A percentile compares a stretch with the other conserved stretches of the same genome.
Conservation (phyloP, 139 green algal genomes). For the Micractinium sp. region DNA sequence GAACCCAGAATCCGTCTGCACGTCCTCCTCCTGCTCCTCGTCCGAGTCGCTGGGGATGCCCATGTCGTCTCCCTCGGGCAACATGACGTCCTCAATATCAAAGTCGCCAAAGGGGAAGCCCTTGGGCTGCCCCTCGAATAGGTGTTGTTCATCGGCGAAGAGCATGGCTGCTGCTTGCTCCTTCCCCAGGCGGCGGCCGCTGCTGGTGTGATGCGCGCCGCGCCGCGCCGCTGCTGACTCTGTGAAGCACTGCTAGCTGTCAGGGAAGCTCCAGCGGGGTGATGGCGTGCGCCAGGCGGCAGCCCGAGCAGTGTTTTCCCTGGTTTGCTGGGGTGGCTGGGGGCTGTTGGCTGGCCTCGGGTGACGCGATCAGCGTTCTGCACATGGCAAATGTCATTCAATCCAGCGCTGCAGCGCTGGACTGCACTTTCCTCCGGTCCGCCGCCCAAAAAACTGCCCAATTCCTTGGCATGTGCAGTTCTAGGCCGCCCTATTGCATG, state of each 20-base stretch:
- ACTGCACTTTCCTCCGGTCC: too few relatives aligned
- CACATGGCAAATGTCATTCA: too few relatives aligned
- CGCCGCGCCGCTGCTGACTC: not conserved
- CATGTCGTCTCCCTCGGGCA: constrained; percentile 91
- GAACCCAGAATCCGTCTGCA: constrained; percentile 92
- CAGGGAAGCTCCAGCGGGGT: not conserved
- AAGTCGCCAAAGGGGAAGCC: constrained; percentile 89
- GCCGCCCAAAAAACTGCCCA: too few relatives aligned
- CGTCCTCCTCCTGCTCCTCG: constrained; percentile 87
- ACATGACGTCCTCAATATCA: constrained; percentile 85
- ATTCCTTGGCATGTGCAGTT: too few relatives aligned
- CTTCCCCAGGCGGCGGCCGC: not conserved
- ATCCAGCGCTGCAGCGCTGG: too few relatives aligned
- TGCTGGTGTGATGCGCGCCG: not conserved
- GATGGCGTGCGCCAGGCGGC: not conserved
- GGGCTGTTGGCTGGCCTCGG: too few relatives aligned
- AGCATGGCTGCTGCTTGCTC: not conserved
- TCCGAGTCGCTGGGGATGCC: constrained; percentile 77
- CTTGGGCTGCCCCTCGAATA: constrained; percentile 67
- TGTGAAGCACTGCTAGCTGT: not conserved
- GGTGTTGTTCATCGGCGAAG: constrained; percentile 48
- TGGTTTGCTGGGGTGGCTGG: too few relatives aligned
- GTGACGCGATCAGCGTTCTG: too few relatives aligned
- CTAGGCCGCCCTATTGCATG: too few relatives aligned
- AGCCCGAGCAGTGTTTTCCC: too few relatives aligned